These are phyloP conservation scores for Stachybotrys chlorohalonatus DNA, from an alignment of 2,329 filamentous ascomycete species.

Conservation along the genomic window DNA sequence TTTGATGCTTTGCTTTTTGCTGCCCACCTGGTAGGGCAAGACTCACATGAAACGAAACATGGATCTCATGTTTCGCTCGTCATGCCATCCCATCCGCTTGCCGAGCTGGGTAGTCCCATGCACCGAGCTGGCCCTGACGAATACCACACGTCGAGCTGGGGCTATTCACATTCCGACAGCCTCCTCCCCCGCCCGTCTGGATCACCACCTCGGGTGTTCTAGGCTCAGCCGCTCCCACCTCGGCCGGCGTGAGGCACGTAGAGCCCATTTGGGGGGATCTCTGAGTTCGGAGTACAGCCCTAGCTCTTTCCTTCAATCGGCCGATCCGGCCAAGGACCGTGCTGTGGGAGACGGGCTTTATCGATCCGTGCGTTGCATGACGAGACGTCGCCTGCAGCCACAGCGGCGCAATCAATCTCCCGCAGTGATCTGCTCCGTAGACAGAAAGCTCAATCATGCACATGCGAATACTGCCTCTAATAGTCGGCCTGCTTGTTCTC, in stretches of 20 bases:
- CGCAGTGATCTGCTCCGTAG: not conserved
- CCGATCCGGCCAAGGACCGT: not conserved
- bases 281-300: no score
- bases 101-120: not conserved
- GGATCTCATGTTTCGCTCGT: not conserved
- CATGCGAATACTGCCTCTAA: not conserved
- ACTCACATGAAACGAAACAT: not conserved
- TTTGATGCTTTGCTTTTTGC: not conserved
- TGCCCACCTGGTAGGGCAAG: not conserved
- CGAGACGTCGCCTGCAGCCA: not conserved
- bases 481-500: not conserved
- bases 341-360: not conserved
- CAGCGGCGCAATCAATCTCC: not conserved
- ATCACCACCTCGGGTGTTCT: not conserved
- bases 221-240: not conserved
- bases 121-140: not conserved
- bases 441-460: not conserved
- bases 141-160: not conserved
- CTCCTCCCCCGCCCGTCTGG: not conserved
- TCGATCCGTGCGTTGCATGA: not conserved
- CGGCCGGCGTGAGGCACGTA: no score
- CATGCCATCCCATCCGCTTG: not conserved
- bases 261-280: no score
- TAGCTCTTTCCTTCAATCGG: not conserved
- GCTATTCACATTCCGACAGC: not conserved